Evolutionary conservation across 2,329 filamentous ascomycete genomes (phyloP), one percentile per base, ranked within the genome.

Genomic region (Westerdykella ornata): DNA sequence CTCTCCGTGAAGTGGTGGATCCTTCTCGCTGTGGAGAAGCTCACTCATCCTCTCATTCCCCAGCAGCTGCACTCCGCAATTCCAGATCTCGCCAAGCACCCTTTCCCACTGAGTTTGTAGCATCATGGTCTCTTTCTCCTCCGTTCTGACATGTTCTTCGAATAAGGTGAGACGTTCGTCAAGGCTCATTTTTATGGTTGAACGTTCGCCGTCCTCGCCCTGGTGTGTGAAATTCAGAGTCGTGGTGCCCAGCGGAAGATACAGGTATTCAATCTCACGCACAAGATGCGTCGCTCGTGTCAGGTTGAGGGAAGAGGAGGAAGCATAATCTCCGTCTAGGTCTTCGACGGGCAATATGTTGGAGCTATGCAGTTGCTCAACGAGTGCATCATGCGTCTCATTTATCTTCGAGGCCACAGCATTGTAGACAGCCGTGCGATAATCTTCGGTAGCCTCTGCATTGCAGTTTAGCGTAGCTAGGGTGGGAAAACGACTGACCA

Each of bases 51-150:
- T 35, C 3, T 42, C 41, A 32, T 59, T 42, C 3, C 60, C 62
- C 13, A 65, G 36, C 20, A 45, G 51, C 8, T 29, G 37, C 0
- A 49, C 38, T 6, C 60, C 59, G 3, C 57, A 31, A 35, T 59
- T 56, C 50, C 53, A 61, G 14, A 65, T 59, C 44, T 65, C 58
- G 15, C 53, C 53, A 2, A 59, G 43, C 1, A 56, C 39, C 0
- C 16, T 26, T 37, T 59, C 53, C 62, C 63, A 66, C 20, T 55
- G 41, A 8, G 35, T 44, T 14, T 57, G 48, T 22, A 66, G 32
- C 8, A 35, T 38, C 9, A 42, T 33, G 4, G 65, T 39, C 31
- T 54, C 48, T 14, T 41, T 38, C 14, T 46, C 49, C n/a, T 55
- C 49, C 5, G 46, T 33, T 33, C 41, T 39, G n/a, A 63, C 42